phyloP scores from a whole-genome alignment of 2,329 filamentous ascomycete species.

The Fusarium kyushuense region DNA sequence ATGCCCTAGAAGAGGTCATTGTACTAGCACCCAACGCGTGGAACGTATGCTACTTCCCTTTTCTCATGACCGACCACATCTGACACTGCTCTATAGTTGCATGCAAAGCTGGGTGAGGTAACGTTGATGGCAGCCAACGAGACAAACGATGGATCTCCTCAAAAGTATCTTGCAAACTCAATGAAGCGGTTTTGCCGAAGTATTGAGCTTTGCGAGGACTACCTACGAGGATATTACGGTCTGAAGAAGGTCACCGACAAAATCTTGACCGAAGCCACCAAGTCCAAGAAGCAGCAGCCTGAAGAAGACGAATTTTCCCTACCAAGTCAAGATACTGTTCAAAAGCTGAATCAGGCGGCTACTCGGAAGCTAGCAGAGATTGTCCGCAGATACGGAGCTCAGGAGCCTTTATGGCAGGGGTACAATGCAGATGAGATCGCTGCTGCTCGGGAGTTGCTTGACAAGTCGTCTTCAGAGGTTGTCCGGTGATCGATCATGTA shows the following conservation, averaged over 20 bases:
- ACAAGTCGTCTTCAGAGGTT: constrained; percentile 61
- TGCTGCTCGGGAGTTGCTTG: constrained; percentile 76
- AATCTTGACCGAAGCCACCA: constrained; percentile 60
- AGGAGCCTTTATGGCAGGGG: constrained; percentile 76
- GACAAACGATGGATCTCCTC: constrained; percentile 55
- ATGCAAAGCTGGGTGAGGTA: constrained; percentile 87
- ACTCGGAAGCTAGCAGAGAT: constrained; percentile 83
- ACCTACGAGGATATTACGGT: constrained; percentile 92
- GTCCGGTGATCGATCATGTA: constrained; percentile 55
- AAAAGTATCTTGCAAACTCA: constrained; percentile 74
- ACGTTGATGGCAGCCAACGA: constrained; percentile 75
- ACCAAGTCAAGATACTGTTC: constrained; percentile 69
- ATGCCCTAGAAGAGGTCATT: constrained; percentile 89
- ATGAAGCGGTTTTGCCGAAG: constrained; percentile 89
- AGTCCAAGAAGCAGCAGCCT: constrained; percentile 59
- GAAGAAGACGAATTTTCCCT: constrained; percentile 64
- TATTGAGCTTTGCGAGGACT: constrained; percentile 93
- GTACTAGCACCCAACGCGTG: constrained; percentile 90
- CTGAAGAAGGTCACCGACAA: constrained; percentile 74
- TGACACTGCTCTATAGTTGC: constrained; percentile 69
- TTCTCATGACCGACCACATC: constrained; percentile 10
- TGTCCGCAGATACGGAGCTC: constrained; percentile 70
- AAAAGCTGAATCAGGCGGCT: constrained; percentile 77
- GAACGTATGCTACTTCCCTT: constrained; percentile 74
- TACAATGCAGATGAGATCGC: constrained; percentile 78